Percentiles rank a stretch among this genome's conserved stretches.
Conservation (phyloP, 2,329 filamentous ascomycete genomes). For the Fusarium xylarioides region DNA sequence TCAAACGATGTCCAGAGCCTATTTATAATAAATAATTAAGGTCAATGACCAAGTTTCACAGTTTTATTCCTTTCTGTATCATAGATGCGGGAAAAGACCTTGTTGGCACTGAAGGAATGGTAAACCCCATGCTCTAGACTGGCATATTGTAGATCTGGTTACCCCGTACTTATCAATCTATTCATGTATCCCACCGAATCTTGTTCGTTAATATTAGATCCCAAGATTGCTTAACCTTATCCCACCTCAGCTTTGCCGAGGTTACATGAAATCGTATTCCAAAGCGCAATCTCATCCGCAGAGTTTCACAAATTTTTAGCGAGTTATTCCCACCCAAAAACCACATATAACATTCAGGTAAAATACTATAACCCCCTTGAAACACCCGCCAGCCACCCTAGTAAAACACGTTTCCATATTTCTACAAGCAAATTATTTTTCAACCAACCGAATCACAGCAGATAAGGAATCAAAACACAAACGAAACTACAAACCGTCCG, state of each 20-base stretch:
- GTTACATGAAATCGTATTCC: neutral
- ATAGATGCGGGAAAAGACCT: neutral
- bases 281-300: neutral
- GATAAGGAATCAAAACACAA: neutral
- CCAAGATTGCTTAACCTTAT: neutral
- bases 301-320: neutral
- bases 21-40: neutral
- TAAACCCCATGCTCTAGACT: rapidly evolving
- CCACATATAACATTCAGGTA: neutral
- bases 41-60: neutral
- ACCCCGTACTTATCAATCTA: neutral
- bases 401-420: constrained; percentile 3
- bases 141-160: rapidly evolving
- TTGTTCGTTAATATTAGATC: neutral
- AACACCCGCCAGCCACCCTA: neutral
- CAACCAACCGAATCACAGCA: neutral
- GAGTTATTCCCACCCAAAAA: neutral
- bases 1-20: neutral
- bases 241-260: neutral
- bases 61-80: too few relatives aligned
- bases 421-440: neutral
- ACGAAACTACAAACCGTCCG: neutral
- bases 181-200: rapidly evolving
- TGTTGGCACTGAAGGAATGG: neutral
- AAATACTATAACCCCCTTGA: constrained; percentile 1